Conservation (phyloP, 1,139 yeast species). For the Wickerhamomyces sp. region DNA sequence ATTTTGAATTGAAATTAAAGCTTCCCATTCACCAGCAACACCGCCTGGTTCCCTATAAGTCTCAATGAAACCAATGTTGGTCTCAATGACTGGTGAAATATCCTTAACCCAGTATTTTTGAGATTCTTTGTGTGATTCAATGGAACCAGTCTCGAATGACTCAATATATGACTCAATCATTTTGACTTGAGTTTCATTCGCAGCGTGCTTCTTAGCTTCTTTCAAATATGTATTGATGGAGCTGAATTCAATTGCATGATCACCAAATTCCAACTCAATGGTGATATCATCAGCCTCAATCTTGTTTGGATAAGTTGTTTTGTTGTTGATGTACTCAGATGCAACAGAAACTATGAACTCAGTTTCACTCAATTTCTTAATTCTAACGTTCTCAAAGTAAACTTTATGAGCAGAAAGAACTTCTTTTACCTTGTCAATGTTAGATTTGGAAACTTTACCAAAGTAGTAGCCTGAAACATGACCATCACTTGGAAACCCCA, state of each 20-base stretch:
- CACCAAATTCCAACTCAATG: conserved; percentile 67
- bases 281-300: conserved; percentile 31
- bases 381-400: conserved; percentile 81
- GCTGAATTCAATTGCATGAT: conserved; percentile 60
- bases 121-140: conserved; percentile 79
- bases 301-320: conserved; percentile 35
- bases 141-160: conserved; percentile 75
- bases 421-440: conserved; percentile 61
- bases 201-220: conserved; percentile 57
- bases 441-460: conserved; percentile 45
- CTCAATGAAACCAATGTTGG: conserved; percentile 86
- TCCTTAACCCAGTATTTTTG: conserved; percentile 89
- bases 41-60: conserved; percentile 92
- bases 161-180: conserved; percentile 64
- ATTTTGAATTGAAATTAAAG: conserved; percentile 88
- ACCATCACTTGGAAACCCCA: conserved; percentile 78
- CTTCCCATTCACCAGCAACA: conserved; percentile 92
- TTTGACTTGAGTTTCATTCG: conserved; percentile 64
- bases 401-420: conserved; percentile 58
- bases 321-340: conserved; percentile 43
- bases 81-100: conserved; percentile 75
- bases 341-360: conserved; percentile 58
- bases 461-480: conserved; percentile 72
- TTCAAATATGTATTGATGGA: conserved; percentile 52
- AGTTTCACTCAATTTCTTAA: conserved; percentile 42